Conservation (phyloP, 2,329 filamentous ascomycete species). For the Trichophyton mentagrophytes region DNA sequence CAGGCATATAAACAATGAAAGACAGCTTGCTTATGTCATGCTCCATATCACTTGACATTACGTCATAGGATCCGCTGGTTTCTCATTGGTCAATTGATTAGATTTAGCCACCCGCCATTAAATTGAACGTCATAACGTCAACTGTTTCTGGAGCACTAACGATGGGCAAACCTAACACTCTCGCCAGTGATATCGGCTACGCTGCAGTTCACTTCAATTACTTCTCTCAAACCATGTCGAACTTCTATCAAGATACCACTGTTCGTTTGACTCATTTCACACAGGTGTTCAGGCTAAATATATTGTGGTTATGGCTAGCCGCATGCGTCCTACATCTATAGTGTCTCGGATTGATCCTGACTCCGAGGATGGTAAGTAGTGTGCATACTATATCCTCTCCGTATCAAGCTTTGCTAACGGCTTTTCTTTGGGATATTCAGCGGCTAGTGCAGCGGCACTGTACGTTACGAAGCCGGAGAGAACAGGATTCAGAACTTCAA, state of each 20-base stretch:
- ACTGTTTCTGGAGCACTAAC: not conserved
- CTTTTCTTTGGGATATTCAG: not conserved
- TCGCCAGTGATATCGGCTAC: not conserved
- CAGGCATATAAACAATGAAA: too few relatives aligned
- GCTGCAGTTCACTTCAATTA: not conserved
- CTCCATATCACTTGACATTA: not conserved
- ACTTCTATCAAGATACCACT: not conserved
- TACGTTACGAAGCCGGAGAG: not conserved
- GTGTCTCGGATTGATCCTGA: not conserved
- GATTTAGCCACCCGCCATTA: not conserved
- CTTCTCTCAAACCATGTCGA: not conserved
- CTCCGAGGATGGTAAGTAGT: not conserved
- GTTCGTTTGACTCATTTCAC: not conserved
- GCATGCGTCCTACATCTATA: constrained; percentile 1
- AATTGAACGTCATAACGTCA: not conserved
- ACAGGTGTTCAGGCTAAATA: not conserved
- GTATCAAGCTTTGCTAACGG: not conserved
- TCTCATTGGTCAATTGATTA: not conserved
- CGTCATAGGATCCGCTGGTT: not conserved
- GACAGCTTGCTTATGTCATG: not conserved
- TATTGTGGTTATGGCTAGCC: not conserved
- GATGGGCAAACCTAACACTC: not conserved
- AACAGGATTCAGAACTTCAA: not conserved
- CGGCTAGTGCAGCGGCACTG: constrained; percentile 1
- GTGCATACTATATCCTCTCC: not conserved